Percentiles rank a stretch among this genome's conserved stretches.
Conservation (phyloP, 192 early-diverging fungal genomes). For the Phycomyces nitens region DNA sequence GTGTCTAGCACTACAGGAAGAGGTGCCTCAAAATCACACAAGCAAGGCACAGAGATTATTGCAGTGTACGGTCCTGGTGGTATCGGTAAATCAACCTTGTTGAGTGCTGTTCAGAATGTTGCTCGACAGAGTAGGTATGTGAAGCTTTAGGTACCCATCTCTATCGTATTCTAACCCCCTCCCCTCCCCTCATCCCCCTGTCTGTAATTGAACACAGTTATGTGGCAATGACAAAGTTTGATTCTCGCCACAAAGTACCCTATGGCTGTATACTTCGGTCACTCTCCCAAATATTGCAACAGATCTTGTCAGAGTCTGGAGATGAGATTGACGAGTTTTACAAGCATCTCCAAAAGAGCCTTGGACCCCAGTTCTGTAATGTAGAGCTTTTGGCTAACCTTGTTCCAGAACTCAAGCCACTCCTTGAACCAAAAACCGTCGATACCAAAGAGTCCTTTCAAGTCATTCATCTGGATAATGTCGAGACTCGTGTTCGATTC, state of each 20-base stretch:
- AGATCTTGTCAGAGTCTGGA: slow-evolving; percentile 31
- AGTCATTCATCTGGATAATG: slow-evolving; percentile 11
- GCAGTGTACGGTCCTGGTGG: slow-evolving; percentile 30
- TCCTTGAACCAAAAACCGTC: slow-evolving; percentile 9
- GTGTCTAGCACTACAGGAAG: slow-evolving; percentile 12
- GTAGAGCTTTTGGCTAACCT: slow-evolving; percentile 18
- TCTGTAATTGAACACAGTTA: no score
- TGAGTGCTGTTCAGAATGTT: slow-evolving; percentile 27
- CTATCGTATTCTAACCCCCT: no score
- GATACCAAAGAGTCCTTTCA: slow-evolving; percentile 1
- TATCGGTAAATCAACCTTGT: slow-evolving; percentile 28
- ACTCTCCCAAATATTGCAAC: slow-evolving; percentile 30
- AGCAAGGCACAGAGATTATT: slow-evolving; percentile 15
- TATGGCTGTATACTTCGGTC: slow-evolving; percentile 29
- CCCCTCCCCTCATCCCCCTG: no score
- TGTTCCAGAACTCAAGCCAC: slow-evolving; percentile 27
- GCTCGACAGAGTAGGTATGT: slow-evolving; percentile 28
- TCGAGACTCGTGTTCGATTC: slow-evolving; percentile 21
- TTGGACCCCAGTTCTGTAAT: slow-evolving; percentile 21
- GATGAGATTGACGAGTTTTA: slow-evolving; percentile 23
- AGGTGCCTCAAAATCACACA: background rate
- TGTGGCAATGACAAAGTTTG: slow-evolving; percentile 31
- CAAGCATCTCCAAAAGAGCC: slow-evolving; percentile 11
- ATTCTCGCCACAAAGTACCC: slow-evolving; percentile 26
- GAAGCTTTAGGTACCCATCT: no score